These are phyloP conservation scores for Pichia sp. DNA, from an alignment of 1,139 yeast genomes.

Conservation along the genomic window DNA sequence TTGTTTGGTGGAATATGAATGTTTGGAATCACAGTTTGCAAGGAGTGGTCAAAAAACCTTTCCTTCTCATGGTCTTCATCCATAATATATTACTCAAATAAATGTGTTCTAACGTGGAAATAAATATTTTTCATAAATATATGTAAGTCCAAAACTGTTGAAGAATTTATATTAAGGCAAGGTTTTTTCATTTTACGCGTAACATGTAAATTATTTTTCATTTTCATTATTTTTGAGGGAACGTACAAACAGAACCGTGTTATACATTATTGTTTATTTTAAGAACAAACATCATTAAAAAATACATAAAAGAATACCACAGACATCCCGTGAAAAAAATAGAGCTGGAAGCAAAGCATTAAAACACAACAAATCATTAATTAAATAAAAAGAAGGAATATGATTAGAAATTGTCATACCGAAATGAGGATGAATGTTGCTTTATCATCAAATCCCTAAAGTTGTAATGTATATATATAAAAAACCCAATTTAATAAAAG, in stretches of 20 bases:
- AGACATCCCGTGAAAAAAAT: not conserved
- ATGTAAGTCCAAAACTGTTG: too few species aligned
- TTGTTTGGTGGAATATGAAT: not conserved
- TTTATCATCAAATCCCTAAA: conserved; percentile 1
- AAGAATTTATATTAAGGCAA: too few species aligned
- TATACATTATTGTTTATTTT: not conserved
- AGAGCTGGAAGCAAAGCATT: conserved; percentile 15
- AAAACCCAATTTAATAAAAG: conserved; percentile 8
- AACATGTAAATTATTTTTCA: too few species aligned
- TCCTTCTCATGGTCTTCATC: conserved; percentile 1
- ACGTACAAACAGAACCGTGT: not conserved
- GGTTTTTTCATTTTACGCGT: too few species aligned
- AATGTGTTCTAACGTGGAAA: too few species aligned
- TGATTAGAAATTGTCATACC: too few species aligned
- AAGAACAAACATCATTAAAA: not conserved
- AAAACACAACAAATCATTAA: conserved; percentile 15
- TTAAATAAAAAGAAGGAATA: not conserved
- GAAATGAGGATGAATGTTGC: not conserved
- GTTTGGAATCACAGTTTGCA: conserved; percentile 5
- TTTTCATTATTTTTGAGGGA: not conserved
- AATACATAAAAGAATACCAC: conserved; percentile 2
- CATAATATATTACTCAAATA: not conserved
- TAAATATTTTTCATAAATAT: too few species aligned
- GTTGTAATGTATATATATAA: conserved; percentile 1
- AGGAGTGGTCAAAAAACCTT: conserved; percentile 21